These are phyloP conservation scores for Rhododendron mucronatum DNA, from an alignment of 148 eudicot species.

Conservation along the genomic window DNA sequence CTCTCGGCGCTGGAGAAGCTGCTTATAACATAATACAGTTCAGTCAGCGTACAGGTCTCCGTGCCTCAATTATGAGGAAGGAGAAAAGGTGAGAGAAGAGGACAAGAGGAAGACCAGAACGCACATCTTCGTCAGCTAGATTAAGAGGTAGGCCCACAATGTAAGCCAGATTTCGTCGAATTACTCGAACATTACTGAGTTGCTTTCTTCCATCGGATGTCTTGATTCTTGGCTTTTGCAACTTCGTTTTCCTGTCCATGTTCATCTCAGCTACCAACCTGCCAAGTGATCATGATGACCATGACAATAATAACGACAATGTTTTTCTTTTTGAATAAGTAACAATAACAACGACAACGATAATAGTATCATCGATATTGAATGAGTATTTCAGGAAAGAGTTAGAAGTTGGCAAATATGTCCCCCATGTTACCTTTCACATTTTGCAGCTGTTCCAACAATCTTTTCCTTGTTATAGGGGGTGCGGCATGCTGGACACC, in stretches of 20 bases:
- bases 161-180: slow-evolving; percentile 90
- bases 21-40: slow-evolving; percentile 15
- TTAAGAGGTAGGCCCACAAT: slow-evolving; percentile 81
- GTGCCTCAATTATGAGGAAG: not conserved
- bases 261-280: slow-evolving; percentile 75
- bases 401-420: not conserved
- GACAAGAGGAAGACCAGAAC: slow-evolving; percentile 13
- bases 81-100: not conserved
- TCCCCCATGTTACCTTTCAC: slow-evolving; percentile 48
- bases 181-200: slow-evolving; percentile 81
- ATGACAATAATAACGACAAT: not conserved
- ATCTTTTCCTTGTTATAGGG: slow-evolving; percentile 90
- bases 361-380: not conserved
- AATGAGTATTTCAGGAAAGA: not conserved
- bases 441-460: slow-evolving; percentile 66
- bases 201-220: slow-evolving; percentile 83
- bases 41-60: not conserved
- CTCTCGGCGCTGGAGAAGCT: slow-evolving; percentile 82
- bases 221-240: slow-evolving; percentile 65
- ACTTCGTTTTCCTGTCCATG: slow-evolving; percentile 66
- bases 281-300: slow-evolving; percentile 7
- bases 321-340: not conserved
- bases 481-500: slow-evolving; percentile 97
- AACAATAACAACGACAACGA: not conserved
- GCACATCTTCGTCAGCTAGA: slow-evolving; percentile 95